These are phyloP conservation scores for Chimonanthus praecox DNA, from an alignment of 164 flowering plant species.

Conservation along the genomic window DNA sequence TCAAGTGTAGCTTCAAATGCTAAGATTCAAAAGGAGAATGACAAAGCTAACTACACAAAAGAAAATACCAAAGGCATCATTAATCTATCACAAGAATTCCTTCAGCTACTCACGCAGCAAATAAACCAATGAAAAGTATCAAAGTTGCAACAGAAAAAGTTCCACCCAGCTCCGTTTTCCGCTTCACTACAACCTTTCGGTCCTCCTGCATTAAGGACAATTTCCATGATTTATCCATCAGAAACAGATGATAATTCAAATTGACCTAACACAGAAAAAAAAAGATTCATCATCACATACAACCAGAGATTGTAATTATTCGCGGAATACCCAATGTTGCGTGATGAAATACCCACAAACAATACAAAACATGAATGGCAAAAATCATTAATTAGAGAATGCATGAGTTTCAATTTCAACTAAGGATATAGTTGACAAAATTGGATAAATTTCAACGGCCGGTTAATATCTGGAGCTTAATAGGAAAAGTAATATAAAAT, in stretches of 20 bases:
- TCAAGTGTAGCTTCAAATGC: slow-evolving; percentile 13
- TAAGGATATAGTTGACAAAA: too few relatives aligned
- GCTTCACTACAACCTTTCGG: slow-evolving; percentile 64
- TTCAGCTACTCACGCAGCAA: slow-evolving; percentile 74
- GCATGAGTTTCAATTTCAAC: too few relatives aligned
- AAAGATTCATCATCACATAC: too few relatives aligned
- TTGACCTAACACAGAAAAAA: background rate
- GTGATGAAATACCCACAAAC: background rate
- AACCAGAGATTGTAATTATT: too few relatives aligned
- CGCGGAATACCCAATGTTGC: background rate
- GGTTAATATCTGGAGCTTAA: too few relatives aligned
- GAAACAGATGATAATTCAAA: background rate
- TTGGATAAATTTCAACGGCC: too few relatives aligned
- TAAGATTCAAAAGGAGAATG: background rate
- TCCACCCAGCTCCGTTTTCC: slow-evolving; percentile 98
- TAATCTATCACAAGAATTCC: background rate
- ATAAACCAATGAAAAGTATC: slow-evolving; percentile 80
- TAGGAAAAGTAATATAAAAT: too few relatives aligned
- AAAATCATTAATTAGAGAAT: too few relatives aligned
- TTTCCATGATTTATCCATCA: background rate
- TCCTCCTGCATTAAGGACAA: slow-evolving; percentile 56
- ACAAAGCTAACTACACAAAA: background rate
- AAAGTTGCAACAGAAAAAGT: slow-evolving; percentile 81
- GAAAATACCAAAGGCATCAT: background rate
- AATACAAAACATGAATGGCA: background rate